A percentile compares a stretch with the other conserved stretches of the same genome.
phyloP scores from a whole-genome alignment of 352 stramenopile genomes.

The Blastocystis sp. region DNA sequence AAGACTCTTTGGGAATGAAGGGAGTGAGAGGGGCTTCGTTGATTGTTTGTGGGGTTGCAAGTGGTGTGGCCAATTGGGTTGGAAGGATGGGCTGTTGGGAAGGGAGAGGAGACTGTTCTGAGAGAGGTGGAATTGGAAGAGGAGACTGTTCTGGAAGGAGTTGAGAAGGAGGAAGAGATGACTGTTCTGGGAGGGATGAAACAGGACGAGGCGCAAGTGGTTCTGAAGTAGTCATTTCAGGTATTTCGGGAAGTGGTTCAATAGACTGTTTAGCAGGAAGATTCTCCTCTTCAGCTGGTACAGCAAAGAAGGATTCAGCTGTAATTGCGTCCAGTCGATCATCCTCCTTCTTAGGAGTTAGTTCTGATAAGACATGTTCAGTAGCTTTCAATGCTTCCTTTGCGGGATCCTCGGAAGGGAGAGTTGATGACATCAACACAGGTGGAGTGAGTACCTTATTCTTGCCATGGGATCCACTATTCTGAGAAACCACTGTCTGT shows the following conservation, averaged over 20 bases:
- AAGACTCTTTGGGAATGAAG: background rate
- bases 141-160: background rate
- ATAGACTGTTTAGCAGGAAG: background rate
- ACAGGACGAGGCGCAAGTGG: background rate
- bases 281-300: background rate
- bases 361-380: constrained; percentile 6
- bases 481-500: background rate
- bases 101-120: background rate
- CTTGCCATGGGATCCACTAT: background rate
- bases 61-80: background rate
- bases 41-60: background rate
- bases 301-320: constrained; percentile 29
- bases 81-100: background rate
- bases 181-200: too few relatives aligned
- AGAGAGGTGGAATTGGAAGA: background rate
- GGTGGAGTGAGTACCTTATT: background rate
- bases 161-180: too few relatives aligned
- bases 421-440: background rate
- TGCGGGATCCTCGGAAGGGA: background rate
- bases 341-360: background rate
- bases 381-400: constrained; percentile 1
- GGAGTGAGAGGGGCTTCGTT: background rate
- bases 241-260: background rate
- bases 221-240: background rate
- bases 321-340: constrained; percentile 10